Percentiles rank a stretch among this genome's conserved stretches.
Evolutionary conservation across 2,329 filamentous ascomycete species (phyloP).

Genomic region (Botryotinia calthae): DNA sequence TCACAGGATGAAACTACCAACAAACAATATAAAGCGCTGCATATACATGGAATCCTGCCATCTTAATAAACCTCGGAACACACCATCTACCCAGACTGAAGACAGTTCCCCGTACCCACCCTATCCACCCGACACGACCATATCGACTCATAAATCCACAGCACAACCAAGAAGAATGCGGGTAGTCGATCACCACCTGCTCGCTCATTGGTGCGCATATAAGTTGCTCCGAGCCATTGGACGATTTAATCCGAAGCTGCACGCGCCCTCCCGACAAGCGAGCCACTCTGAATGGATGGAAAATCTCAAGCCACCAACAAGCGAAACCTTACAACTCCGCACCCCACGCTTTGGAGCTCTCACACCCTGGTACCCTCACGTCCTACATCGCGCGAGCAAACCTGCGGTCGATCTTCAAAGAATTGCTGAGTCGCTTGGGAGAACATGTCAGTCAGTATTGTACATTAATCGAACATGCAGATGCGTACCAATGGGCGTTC

Average conservation of each 20-base stretch:
- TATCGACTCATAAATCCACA: neutral
- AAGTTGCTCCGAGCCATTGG: neutral
- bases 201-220: constrained; percentile 21
- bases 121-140: neutral
- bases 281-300: constrained; percentile 8
- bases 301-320: constrained; percentile 5
- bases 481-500: constrained; percentile 8
- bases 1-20: neutral
- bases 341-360: neutral
- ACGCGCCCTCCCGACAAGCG: constrained; percentile 1
- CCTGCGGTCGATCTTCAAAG: neutral
- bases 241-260: neutral
- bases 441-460: no score
- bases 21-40: constrained; percentile 9
- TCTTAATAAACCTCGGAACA: constrained; percentile 16
- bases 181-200: neutral
- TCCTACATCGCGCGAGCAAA: neutral
- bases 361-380: neutral
- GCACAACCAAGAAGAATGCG: neutral
- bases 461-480: neutral
- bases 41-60: constrained; percentile 4
- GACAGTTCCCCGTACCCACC: neutral
- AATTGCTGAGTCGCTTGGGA: neutral
- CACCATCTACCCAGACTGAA: neutral
- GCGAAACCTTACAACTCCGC: neutral